These are phyloP conservation scores for Colletotrichum graminicola DNA, from an alignment of 2,329 filamentous ascomycete species.

Conservation along the genomic window DNA sequence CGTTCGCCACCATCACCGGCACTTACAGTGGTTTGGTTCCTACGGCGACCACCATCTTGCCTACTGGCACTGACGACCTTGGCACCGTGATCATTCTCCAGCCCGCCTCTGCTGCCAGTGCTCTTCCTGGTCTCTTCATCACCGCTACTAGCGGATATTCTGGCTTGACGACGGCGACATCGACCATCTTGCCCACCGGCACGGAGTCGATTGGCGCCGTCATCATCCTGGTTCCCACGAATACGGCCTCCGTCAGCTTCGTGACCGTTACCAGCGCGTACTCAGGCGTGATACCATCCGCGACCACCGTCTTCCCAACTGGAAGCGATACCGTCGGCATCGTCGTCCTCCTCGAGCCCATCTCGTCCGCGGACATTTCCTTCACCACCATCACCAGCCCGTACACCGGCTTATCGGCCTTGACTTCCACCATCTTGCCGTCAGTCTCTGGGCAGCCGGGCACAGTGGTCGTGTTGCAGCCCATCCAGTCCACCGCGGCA, in stretches of 20 bases:
- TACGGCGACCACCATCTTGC: slow-evolving; percentile 16
- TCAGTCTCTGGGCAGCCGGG: not conserved
- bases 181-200: slow-evolving; percentile 27
- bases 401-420: not conserved
- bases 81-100: slow-evolving; percentile 23
- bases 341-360: slow-evolving; percentile 26
- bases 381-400: not conserved
- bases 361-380: not conserved
- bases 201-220: slow-evolving; percentile 9
- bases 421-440: not conserved
- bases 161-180: slow-evolving; percentile 1
- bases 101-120: slow-evolving; percentile 4
- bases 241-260: slow-evolving; percentile 9
- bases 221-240: slow-evolving; percentile 19
- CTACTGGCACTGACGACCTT: not conserved
- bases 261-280: slow-evolving; percentile 23
- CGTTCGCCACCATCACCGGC: slow-evolving; percentile 27
- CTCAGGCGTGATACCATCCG: not conserved
- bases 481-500: not conserved
- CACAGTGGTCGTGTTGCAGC: not conserved
- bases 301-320: slow-evolving; percentile 23
- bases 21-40: slow-evolving; percentile 20
- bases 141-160: slow-evolving; percentile 20
- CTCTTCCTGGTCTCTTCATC: not conserved
- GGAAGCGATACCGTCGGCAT: slow-evolving; percentile 25